Evolutionary conservation across 1,139 yeast species (phyloP).

Genomic region (Candida mesenterica): DNA sequence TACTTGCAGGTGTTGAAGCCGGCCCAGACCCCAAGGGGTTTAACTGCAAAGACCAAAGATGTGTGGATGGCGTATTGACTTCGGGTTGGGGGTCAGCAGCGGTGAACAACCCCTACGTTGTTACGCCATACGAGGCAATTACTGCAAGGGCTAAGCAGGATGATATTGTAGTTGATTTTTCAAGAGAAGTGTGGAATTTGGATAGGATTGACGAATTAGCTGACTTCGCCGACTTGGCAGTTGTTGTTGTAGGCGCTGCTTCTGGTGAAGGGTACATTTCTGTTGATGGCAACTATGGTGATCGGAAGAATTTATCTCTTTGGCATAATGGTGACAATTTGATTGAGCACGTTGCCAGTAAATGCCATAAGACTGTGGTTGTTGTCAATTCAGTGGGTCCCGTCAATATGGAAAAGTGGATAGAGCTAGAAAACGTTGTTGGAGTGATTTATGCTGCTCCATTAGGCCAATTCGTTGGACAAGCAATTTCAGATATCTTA

Average conservation of each 20-base stretch:
- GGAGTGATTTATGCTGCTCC: constrained; percentile 58
- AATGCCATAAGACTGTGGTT: constrained; percentile 54
- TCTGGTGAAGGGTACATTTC: constrained; percentile 62
- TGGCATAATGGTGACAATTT: constrained; percentile 64
- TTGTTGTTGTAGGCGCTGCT: constrained; percentile 51
- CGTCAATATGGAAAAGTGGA: constrained; percentile 57
- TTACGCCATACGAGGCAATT: constrained; percentile 55
- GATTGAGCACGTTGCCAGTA: constrained; percentile 46
- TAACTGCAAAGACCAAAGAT: constrained; percentile 49
- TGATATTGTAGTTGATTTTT: constrained; percentile 44
- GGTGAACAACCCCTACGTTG: constrained; percentile 51
- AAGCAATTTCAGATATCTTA: constrained; percentile 40
- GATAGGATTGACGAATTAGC: constrained; percentile 44
- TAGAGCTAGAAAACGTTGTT: constrained; percentile 56
- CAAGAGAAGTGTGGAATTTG: constrained; percentile 44
- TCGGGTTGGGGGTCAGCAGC: constrained; percentile 46
- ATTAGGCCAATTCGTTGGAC: constrained; percentile 53
- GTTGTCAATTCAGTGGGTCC: constrained; percentile 61
- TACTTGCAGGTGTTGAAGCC: constrained; percentile 50
- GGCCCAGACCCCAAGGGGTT: constrained; percentile 48
- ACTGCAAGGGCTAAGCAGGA: constrained; percentile 42
- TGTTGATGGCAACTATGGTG: constrained; percentile 62
- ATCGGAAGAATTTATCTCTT: constrained; percentile 51
- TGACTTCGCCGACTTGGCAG: constrained; percentile 49
- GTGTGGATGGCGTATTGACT: constrained; percentile 20